Base-by-base conservation (phyloP, 371 early-diverging fungal genomes). In the Apophysomyces variabilis region DNA sequence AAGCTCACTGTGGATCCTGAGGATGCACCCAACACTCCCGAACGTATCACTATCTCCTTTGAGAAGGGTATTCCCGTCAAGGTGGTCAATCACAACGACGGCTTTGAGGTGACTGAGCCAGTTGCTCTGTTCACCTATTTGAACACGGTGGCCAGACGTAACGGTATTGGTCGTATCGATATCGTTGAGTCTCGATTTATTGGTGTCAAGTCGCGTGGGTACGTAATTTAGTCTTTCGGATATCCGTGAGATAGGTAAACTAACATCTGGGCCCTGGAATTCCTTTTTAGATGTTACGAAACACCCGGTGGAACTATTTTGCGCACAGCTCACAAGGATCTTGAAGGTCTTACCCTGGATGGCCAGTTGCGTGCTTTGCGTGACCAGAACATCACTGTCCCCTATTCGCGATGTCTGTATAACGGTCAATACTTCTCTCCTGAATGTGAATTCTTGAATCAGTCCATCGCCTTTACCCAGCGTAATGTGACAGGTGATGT, bases 161-260 rank as follows among this genome's bases (percentile, higher is more conserved):
- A 98, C 84, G 98, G 98, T 65, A 89, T 98, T 66, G 98, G 98
- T 58, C 93, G 97, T 76, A 89, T 98, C 66, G 98, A 98, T 76
- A 97, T 98, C 82, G 98, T 98, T 60, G 97, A 98, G 85, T 96
- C 96, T 80, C 91, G 98, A 47, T 98, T 96, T 84, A 96, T 98
- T 66, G 98, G 98, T 64, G 94, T 98, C 87, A 98, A 98, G 87
- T 95, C 95, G 60, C 94, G 97, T 62, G 98, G 96, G 73, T 85
- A 65, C 47, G 43, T 38, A 36, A 12, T 21, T 43, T 41, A 44
- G 13, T 18, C 13, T 4, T 16, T 36, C 32, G 32, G 32, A 26
- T 26, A 26, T 26, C 32, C 1, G 32, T 26, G 32, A 26, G 32
- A 26, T 26, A 26, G 32, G 32, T 26, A 26, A 26, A 41, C 36